phyloP scores from a whole-genome alignment of 2,329 filamentous ascomycete genomes.

The Fusarium nisikadoi region DNA sequence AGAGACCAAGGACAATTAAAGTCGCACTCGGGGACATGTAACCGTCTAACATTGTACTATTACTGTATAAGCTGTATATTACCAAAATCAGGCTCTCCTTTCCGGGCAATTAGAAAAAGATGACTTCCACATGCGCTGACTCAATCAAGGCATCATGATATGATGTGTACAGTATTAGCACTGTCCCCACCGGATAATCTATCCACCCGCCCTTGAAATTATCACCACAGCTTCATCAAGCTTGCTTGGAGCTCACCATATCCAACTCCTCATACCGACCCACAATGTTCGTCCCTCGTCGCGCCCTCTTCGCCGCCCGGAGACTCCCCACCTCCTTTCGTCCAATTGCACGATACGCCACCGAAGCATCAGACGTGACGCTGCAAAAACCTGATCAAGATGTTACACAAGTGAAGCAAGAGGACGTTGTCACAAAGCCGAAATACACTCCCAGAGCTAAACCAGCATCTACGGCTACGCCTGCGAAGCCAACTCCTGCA shows the following conservation, averaged over 20 bases:
- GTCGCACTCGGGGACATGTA: background rate
- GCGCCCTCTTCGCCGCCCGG: slow-evolving; percentile 36
- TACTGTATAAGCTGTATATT: background rate
- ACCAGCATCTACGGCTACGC: slow-evolving; percentile 1
- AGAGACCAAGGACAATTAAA: slow-evolving; percentile 72
- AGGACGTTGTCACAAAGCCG: slow-evolving; percentile 14
- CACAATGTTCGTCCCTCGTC: slow-evolving; percentile 45
- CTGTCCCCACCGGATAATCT: slow-evolving; percentile 32
- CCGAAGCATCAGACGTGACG: slow-evolving; percentile 30
- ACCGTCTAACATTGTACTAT: background rate
- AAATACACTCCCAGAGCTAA: background rate
- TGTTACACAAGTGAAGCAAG: slow-evolving; percentile 20
- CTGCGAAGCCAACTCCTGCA: background rate
- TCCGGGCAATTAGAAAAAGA: background rate
- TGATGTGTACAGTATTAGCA: background rate
- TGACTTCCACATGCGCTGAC: background rate
- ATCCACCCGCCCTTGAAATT: slow-evolving; percentile 30
- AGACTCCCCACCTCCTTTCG: slow-evolving; percentile 29
- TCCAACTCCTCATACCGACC: background rate
- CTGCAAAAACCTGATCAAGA: slow-evolving; percentile 32
- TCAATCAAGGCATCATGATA: slow-evolving; percentile 28
- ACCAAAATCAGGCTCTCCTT: background rate
- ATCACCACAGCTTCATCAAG: slow-evolving; percentile 9
- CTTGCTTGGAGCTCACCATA: background rate
- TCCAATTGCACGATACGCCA: slow-evolving; percentile 41